phyloP scores from a whole-genome alignment of 1,139 yeast species.

The Hansenula anomala region DNA sequence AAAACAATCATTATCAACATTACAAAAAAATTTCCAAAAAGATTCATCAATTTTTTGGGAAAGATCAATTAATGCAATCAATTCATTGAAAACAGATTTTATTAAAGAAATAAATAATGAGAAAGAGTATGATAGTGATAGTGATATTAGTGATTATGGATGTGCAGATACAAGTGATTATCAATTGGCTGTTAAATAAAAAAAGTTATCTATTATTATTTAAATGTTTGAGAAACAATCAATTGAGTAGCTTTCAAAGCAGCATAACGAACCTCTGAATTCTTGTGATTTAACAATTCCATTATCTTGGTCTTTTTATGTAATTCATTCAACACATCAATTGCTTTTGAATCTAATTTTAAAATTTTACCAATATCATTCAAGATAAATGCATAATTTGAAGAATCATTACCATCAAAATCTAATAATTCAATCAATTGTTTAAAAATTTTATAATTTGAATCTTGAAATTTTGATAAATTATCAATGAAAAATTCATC shows the following conservation, averaged over 20 bases:
- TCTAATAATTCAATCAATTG: slow-evolving; percentile 42
- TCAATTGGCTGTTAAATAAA: slow-evolving; percentile 19
- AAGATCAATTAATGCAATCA: not conserved
- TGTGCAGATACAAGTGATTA: slow-evolving; percentile 22
- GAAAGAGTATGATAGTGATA: slow-evolving; percentile 7
- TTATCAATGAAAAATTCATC: slow-evolving; percentile 90
- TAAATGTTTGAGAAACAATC: slow-evolving; percentile 69
- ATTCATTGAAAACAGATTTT: not conserved
- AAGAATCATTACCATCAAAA: slow-evolving; percentile 21
- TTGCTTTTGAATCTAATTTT: slow-evolving; percentile 55
- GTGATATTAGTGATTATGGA: slow-evolving; percentile 18
- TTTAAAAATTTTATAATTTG: slow-evolving; percentile 68
- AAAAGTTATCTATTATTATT: slow-evolving; percentile 8
- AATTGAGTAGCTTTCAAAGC: slow-evolving; percentile 93
- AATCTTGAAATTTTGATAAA: slow-evolving; percentile 67
- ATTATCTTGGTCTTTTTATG: slow-evolving; percentile 74
- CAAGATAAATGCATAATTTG: slow-evolving; percentile 27
- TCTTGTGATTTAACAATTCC: slow-evolving; percentile 78
- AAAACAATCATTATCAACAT: not conserved
- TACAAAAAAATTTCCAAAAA: slow-evolving; percentile 18
- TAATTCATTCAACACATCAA: slow-evolving; percentile 41
- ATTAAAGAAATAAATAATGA: slow-evolving; percentile 2
- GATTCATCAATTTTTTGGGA: slow-evolving; percentile 9
- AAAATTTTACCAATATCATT: slow-evolving; percentile 76
- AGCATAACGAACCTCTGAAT: slow-evolving; percentile 87